These are phyloP conservation scores for Emericellopsis atlantica DNA, from an alignment of 2,329 filamentous ascomycete genomes.

Conservation along the genomic window DNA sequence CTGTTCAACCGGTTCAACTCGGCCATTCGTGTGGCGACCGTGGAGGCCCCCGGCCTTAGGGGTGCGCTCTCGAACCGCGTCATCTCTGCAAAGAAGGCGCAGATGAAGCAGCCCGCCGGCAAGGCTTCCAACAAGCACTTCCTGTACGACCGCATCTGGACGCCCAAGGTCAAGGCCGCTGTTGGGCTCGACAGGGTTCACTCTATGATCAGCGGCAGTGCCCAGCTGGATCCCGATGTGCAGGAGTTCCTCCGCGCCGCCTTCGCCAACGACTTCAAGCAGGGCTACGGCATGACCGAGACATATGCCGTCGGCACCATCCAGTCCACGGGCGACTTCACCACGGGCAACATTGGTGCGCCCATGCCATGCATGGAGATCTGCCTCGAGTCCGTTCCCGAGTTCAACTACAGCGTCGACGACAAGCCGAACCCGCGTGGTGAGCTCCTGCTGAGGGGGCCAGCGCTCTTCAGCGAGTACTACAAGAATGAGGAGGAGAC, in stretches of 20 bases:
- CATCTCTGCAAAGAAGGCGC: constrained; percentile 67
- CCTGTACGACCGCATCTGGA: constrained; percentile 80
- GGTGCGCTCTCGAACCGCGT: constrained; percentile 72
- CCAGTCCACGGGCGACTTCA: constrained; percentile 60
- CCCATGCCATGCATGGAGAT: constrained; percentile 56
- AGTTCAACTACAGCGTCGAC: constrained; percentile 82
- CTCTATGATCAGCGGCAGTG: constrained; percentile 76
- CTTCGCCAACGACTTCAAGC: constrained; percentile 64
- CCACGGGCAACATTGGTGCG: constrained; percentile 69
- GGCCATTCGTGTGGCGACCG: constrained; percentile 66
- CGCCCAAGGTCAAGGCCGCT: constrained; percentile 71
- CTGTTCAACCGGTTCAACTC: constrained; percentile 84
- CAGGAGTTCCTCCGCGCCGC: constrained; percentile 82
- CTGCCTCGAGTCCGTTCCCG: constrained; percentile 76
- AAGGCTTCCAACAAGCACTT: constrained; percentile 70
- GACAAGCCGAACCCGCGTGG: constrained; percentile 86
- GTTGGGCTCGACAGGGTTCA: constrained; percentile 65
- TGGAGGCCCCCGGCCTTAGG: constrained; percentile 68
- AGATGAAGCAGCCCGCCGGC: constrained; percentile 56
- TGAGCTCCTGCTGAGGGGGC: constrained; percentile 74
- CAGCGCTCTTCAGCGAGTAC: constrained; percentile 75
- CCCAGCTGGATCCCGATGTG: constrained; percentile 77
- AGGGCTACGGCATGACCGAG: constrained; percentile 92
- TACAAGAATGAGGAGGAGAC: constrained; percentile 87
- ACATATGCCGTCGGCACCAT: constrained; percentile 67